A percentile compares a stretch with the other conserved stretches of the same genome.
These are phyloP conservation scores for Colletotrichum godetiae DNA, from an alignment of 2,329 filamentous ascomycete genomes.

Conservation along the genomic window DNA sequence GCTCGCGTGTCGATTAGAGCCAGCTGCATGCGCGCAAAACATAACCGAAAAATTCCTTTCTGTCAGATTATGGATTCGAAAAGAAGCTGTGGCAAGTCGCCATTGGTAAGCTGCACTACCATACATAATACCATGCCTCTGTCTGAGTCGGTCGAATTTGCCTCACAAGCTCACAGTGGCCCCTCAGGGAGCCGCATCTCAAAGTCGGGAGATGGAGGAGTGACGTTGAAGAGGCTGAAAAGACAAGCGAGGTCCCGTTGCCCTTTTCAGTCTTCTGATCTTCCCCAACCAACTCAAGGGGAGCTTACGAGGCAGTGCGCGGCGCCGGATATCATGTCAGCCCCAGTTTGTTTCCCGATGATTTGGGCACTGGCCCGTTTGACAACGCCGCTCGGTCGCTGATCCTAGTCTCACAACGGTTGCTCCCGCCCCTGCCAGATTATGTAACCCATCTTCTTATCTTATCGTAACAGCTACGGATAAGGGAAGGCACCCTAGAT, in stretches of 20 bases:
- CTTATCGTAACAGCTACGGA: constrained; percentile 13
- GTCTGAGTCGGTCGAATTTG: background rate
- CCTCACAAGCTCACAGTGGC: background rate
- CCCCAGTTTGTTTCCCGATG: background rate
- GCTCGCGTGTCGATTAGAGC: constrained; percentile 9
- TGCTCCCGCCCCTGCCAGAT: constrained; percentile 22
- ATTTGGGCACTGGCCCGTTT: background rate
- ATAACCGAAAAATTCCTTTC: background rate
- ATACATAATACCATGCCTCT: background rate
- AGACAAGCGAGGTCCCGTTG: background rate
- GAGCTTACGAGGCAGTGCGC: constrained; percentile 21
- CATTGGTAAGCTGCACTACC: constrained; percentile 23
- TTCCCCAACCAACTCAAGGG: constrained; percentile 12
- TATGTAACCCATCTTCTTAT: constrained; percentile 22
- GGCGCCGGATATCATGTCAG: background rate
- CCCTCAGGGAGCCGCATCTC: background rate
- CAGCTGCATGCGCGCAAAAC: background rate
- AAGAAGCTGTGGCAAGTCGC: constrained; percentile 22
- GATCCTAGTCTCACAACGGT: constrained; percentile 20
- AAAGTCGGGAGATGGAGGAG: background rate
- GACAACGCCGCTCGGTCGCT: background rate
- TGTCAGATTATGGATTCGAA: constrained; percentile 17
- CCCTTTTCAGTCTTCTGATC: background rate
- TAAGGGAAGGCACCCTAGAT: background rate
- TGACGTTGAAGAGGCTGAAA: constrained; percentile 24